A percentile compares a stretch with the other conserved stretches of the same genome.
phyloP scores from a whole-genome alignment of 139 green algal species.

The Chlorella sp. region DNA sequence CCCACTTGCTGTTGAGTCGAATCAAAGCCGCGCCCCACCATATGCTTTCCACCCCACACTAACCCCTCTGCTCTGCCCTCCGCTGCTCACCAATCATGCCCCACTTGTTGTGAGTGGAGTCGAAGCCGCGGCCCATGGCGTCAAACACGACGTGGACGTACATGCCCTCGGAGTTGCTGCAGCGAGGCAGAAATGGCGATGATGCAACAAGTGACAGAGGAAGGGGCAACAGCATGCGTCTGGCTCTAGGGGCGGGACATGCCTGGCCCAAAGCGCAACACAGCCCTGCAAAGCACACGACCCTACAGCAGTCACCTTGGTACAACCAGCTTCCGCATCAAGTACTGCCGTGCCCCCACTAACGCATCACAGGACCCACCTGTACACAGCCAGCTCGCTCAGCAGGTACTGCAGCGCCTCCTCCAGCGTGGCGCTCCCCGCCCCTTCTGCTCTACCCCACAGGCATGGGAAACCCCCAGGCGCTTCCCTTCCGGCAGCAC shows the following conservation, averaged over 20 bases:
- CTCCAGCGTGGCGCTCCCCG: not conserved
- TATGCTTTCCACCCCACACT: too few species aligned
- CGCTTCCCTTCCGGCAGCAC: too few species aligned
- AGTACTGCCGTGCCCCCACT: not conserved
- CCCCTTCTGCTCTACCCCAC: not conserved
- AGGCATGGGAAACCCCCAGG: too few species aligned
- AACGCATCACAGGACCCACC: too few species aligned
- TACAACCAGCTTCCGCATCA: not conserved
- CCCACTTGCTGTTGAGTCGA: too few species aligned
- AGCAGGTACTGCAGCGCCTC: not conserved
- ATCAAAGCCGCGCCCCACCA: too few species aligned
- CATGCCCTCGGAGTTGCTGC: constrained; percentile 10
- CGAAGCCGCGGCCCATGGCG: constrained; percentile 1
- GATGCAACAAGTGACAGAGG: too few species aligned
- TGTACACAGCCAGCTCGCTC: not conserved
- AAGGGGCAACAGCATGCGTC: too few species aligned
- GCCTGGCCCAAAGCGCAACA: too few species aligned
- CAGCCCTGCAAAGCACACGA: not conserved
- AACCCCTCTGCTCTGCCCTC: not conserved
- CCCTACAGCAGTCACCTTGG: not conserved
- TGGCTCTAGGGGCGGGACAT: too few species aligned
- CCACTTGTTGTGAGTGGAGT: constrained; percentile 1
- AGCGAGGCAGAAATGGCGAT: not conserved
- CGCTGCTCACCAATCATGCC: constrained; percentile 32
- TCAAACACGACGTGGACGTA: constrained; percentile 27